Percentiles rank a stretch among this genome's conserved stretches.
Evolutionary conservation across 228 moss, liverwort and hornwort genomes (phyloP).

Genomic region (Sphagnum magellanicum): DNA sequence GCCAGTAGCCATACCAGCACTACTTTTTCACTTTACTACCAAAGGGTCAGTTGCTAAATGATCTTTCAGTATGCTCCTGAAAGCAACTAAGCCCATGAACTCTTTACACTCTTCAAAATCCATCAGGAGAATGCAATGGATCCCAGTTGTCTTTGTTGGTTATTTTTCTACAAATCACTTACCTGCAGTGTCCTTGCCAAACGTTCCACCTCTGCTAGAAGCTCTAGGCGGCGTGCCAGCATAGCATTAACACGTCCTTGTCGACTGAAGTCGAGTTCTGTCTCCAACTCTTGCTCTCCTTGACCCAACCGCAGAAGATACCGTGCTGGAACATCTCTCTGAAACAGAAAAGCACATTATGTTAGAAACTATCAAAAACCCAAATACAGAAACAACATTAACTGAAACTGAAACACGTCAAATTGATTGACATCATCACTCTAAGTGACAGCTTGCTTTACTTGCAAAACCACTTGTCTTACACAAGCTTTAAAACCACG

Average conservation of each 20-base stretch:
- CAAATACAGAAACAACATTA: background rate
- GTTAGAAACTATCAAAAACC: background rate
- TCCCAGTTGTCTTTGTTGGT: no score
- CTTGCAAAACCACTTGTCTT: no score
- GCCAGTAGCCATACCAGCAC: no score
- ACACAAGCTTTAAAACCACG: no score
- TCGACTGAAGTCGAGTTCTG: constrained; percentile 90
- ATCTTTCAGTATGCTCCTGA: no score
- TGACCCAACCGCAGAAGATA: constrained; percentile 96
- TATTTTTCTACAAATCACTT: background rate
- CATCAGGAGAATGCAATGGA: no score
- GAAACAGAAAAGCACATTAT: background rate
- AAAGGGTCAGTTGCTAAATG: no score
- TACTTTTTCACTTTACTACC: no score
- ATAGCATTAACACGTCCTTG: constrained; percentile 98
- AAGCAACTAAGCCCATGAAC: no score
- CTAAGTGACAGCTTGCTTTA: no score
- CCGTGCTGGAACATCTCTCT: constrained; percentile 95
- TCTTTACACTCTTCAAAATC: no score
- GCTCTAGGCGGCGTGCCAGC: constrained; percentile 88
- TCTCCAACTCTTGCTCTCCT: constrained; percentile 91
- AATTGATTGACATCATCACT: no score
- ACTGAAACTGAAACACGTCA: background rate
- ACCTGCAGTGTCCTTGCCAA: constrained; percentile 73
- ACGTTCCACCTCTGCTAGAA: constrained; percentile 82